These are phyloP conservation scores for Myxozyma vanderwaltii DNA, from an alignment of 805 yeast species.

Conservation along the genomic window DNA sequence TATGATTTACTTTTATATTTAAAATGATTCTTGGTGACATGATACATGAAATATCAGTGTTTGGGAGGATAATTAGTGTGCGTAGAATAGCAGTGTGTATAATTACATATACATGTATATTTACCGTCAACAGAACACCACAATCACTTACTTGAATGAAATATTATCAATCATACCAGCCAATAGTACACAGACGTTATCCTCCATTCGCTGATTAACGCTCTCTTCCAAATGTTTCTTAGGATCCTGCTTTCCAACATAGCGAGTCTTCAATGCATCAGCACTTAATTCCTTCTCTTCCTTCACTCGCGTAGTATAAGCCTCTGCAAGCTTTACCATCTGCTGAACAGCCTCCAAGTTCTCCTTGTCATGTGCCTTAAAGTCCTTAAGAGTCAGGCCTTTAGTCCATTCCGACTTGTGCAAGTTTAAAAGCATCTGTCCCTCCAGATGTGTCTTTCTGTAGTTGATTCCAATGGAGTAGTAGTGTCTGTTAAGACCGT, in stretches of 20 bases:
- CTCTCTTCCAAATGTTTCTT: constrained; percentile 93
- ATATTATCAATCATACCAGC: constrained; percentile 88
- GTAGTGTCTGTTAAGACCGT: constrained; percentile 95
- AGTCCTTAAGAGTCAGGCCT: constrained; percentile 78
- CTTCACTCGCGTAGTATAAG: constrained; percentile 83
- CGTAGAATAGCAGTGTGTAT: too few species aligned
- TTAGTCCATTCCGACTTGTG: constrained; percentile 97
- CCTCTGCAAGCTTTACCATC: constrained; percentile 87
- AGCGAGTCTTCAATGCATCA: constrained; percentile 89
- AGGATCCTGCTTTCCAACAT: constrained; percentile 98
- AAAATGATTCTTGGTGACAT: background rate
- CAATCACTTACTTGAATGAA: constrained; percentile 66
- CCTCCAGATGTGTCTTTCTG: constrained; percentile 87
- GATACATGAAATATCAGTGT: background rate
- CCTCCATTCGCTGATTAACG: constrained; percentile 83
- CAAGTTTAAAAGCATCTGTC: constrained; percentile 87
- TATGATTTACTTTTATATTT: too few species aligned
- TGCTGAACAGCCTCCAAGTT: constrained; percentile 72
- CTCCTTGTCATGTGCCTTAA: constrained; percentile 70
- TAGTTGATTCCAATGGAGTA: constrained; percentile 94
- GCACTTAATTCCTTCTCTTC: constrained; percentile 89
- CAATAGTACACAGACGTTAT: constrained; percentile 81
- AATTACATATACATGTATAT: too few species aligned
- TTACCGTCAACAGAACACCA: background rate
- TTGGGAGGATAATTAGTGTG: background rate